Evolutionary conservation across 2,329 filamentous ascomycete genomes (phyloP), one percentile per base, ranked within the genome.

Genomic region (Aspergillus novofumigatus): DNA sequence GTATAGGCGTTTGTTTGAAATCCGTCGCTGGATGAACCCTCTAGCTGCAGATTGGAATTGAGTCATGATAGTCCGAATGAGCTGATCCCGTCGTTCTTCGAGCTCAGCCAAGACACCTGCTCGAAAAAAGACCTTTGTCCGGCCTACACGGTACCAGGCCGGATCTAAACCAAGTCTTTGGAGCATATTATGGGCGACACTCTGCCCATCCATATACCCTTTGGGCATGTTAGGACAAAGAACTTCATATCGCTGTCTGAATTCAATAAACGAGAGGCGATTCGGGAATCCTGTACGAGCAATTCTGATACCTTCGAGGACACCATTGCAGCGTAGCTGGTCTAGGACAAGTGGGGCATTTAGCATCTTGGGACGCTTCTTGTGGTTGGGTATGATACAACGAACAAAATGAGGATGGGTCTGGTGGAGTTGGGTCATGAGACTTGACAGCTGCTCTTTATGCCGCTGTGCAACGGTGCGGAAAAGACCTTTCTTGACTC

Each of bases 381-480:
- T 97, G 80, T 99, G 94, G 70, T 99, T 99, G 3, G 94, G 95
- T 58, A 99, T 82, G 60, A 99, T 99, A 71, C 94, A 99, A 49
- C 94, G 90, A 29, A 99, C 94, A 71, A 99, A 99, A 74, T 99
- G 94, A 57, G 95, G 95, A 72, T 99, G 94, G 0, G 94, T 99
- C 0, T 90, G 95, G 73, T 99, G 90, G 17, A 99, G 83, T 68
- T 97, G 92, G 14, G 83, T 82, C 94, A 99, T 99, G 57, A 99
- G 79, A 60, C 87, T 95, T n/a, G 92, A 90, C n/a, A 99, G 83
- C 66, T 97, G 93, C 73, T 99, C 94, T 75, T 99, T 99, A 80
- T 99, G 94, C 67, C 92, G 85, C 72, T 99, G 94, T 5, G 94
- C 94, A 4, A 96, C 95, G 0, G 94, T 99, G 32, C 94, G 87